phyloP scores from a whole-genome alignment of 2,329 filamentous ascomycete species.

The Mariannaea elegans region DNA sequence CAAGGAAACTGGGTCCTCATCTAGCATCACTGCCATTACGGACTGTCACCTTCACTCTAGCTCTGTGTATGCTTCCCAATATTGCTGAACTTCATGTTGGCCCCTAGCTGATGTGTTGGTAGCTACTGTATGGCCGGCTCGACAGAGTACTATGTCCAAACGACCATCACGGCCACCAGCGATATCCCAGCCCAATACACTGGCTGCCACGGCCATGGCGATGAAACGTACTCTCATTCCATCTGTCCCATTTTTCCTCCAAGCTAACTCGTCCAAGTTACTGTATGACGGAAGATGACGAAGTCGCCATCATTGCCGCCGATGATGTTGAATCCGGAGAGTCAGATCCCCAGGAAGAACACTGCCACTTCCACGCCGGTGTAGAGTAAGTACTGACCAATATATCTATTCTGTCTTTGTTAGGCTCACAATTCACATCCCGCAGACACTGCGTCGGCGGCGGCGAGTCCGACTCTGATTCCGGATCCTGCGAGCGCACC shows the following conservation, averaged over 20 bases:
- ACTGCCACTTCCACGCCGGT: conserved; percentile 79
- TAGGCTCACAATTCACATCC: too few species aligned
- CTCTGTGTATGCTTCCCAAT: conserved; percentile 44
- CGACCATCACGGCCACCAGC: conserved; percentile 61
- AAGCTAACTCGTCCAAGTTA: conserved; percentile 20
- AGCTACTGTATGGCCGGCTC: conserved; percentile 54
- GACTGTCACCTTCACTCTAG: conserved; percentile 51
- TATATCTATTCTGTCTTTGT: rapidly evolving
- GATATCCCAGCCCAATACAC: conserved; percentile 69
- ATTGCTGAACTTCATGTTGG: background rate
- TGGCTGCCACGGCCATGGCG: conserved; percentile 69
- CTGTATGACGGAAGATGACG: conserved; percentile 33
- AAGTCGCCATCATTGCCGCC: conserved; percentile 27
- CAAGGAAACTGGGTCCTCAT: conserved; percentile 2
- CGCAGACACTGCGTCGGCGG: conserved; percentile 64
- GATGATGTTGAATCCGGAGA: conserved; percentile 29
- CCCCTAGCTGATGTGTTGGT: background rate
- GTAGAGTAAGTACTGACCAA: conserved; percentile 77
- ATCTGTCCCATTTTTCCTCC: too few species aligned
- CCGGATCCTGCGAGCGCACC: conserved; percentile 56
- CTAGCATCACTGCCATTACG: conserved; percentile 47
- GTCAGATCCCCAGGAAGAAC: conserved; percentile 38
- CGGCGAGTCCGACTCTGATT: conserved; percentile 32
- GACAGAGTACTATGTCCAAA: conserved; percentile 53
- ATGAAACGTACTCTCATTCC: conserved; percentile 54